These are phyloP conservation scores for Salix arbutifolia DNA, from an alignment of 345 rosid genomes.

Conservation along the genomic window DNA sequence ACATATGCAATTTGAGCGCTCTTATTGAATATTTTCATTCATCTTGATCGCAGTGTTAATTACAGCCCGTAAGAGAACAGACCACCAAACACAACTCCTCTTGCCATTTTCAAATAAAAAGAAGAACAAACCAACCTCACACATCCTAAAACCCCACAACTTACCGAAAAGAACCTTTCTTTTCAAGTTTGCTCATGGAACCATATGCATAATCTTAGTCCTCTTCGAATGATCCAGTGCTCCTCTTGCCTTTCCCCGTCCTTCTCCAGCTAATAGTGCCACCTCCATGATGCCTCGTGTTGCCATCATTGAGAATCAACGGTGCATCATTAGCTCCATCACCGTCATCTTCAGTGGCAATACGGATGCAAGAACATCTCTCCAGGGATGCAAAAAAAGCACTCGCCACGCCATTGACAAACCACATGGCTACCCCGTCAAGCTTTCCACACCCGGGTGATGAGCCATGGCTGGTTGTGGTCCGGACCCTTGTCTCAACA, in stretches of 20 bases:
- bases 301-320: conserved; percentile 46
- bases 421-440: conserved; percentile 62
- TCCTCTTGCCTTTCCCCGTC: conserved; percentile 32
- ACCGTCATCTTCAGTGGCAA: conserved; percentile 47
- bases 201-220: not conserved
- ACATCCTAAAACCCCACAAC: conserved; percentile 12
- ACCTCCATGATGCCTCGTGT: conserved; percentile 19
- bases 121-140: not conserved
- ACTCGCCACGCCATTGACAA: conserved; percentile 46
- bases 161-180: conserved; percentile 7
- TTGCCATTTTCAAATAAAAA: not conserved
- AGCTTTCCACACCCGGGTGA: conserved; percentile 44
- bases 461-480: conserved; percentile 28
- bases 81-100: not conserved
- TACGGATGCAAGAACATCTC: conserved; percentile 59
- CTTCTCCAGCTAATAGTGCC: conserved; percentile 29
- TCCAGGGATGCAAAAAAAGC: conserved; percentile 63
- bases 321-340: conserved; percentile 53
- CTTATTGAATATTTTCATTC: conserved; percentile 6
- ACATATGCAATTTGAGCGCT: not conserved
- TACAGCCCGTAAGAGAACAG: not conserved
- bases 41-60: not conserved
- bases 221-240: not conserved
- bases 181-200: not conserved
- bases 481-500: conserved; percentile 22